These are phyloP conservation scores for Irpex lacteus DNA, from an alignment of 1,284 basidiomycete species.

Conservation along the genomic window DNA sequence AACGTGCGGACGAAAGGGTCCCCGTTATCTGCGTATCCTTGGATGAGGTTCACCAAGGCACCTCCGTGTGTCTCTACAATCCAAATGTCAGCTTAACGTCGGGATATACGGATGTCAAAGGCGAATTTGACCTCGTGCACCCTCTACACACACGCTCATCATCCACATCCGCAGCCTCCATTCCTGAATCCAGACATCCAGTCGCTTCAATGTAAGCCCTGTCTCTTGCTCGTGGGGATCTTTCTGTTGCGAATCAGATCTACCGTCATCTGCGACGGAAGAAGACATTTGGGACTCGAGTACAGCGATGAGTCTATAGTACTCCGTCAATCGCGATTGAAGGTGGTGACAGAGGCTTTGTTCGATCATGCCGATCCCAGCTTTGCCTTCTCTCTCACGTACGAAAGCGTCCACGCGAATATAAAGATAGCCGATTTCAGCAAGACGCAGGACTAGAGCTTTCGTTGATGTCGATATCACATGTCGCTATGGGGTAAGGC, in stretches of 20 bases:
- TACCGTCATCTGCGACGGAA: constrained; percentile 13
- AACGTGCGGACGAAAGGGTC: constrained; percentile 94
- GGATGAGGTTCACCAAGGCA: constrained; percentile 92
- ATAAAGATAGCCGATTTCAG: constrained; percentile 95
- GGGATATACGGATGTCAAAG: background rate
- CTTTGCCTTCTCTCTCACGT: constrained; percentile 56
- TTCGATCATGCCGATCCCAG: constrained; percentile 83
- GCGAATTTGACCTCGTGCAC: constrained; percentile 66
- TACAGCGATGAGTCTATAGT: constrained; percentile 89
- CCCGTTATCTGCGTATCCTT: constrained; percentile 94
- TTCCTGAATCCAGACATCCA: constrained; percentile 96
- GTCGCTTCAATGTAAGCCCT: constrained; percentile 79
- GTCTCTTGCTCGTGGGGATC: constrained; percentile 47
- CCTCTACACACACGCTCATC: constrained; percentile 97
- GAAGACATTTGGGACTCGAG: constrained; percentile 86
- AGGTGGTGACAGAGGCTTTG: constrained; percentile 96
- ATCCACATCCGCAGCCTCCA: constrained; percentile 91
- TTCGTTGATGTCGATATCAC: constrained; percentile 70
- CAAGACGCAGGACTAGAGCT: constrained; percentile 80
- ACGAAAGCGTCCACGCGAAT: constrained; percentile 80
- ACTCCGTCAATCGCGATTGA: constrained; percentile 89
- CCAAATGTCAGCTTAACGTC: constrained; percentile 5
- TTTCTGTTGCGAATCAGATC: background rate
- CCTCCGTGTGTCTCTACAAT: constrained; percentile 76
- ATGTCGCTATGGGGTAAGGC: constrained; percentile 44